A percentile compares a stretch with the other conserved stretches of the same genome.
phyloP scores from a whole-genome alignment of 1,284 basidiomycete species.

The Ustilago loliicola region DNA sequence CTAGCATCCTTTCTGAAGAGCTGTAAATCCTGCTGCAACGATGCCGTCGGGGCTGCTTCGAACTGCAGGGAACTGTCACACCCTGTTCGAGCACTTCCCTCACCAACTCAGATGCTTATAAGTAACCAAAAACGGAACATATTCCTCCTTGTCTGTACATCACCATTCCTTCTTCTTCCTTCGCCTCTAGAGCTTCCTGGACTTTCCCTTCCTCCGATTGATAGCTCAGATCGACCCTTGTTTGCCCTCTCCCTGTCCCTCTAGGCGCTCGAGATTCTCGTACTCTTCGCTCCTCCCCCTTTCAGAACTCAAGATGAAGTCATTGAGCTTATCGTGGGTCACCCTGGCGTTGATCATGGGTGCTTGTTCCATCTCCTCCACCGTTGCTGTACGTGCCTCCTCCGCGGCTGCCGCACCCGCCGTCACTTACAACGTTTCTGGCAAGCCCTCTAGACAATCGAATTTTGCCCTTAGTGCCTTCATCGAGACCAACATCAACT shows the following conservation, averaged over 20 bases:
- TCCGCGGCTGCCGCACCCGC: constrained; percentile 6
- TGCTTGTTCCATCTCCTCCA: constrained; percentile 10
- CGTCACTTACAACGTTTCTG: constrained; percentile 26
- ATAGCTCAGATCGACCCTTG: not conserved
- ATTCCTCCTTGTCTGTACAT: not conserved
- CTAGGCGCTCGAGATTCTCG: not conserved
- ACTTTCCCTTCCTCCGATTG: not conserved
- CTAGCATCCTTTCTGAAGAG: not conserved
- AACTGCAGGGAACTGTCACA: not conserved
- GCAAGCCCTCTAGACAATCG: constrained; percentile 31
- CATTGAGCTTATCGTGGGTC: constrained; percentile 31
- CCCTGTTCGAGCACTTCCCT: not conserved
- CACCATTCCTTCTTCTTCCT: not conserved
- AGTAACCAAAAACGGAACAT: not conserved
- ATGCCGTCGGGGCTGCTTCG: not conserved
- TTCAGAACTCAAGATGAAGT: constrained; percentile 13
- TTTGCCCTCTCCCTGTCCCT: not conserved
- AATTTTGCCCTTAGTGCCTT: constrained; percentile 41
- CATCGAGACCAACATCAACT: constrained; percentile 58
- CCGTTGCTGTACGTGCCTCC: constrained; percentile 8
- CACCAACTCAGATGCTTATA: not conserved
- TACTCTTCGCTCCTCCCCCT: not conserved
- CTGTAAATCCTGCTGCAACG: not conserved
- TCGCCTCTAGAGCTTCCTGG: not conserved
- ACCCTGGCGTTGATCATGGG: constrained; percentile 19